Base-by-base conservation (phyloP, 805 yeast species). In the Monosporozyma solicola region DNA sequence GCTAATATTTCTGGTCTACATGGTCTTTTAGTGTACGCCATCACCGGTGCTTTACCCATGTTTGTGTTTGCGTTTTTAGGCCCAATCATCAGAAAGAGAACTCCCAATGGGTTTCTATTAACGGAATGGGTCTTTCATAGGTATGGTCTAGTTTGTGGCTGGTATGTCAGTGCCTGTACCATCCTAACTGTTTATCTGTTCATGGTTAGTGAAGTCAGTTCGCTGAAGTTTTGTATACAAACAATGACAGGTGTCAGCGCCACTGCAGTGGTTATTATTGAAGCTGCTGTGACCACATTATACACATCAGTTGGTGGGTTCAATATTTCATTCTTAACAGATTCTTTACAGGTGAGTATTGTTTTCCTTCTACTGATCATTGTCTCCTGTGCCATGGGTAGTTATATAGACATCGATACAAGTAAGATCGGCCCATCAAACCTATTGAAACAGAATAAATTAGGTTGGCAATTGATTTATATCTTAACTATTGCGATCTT, bases 111-210 rank as follows among this genome's bases (percentile, higher is more conserved):
- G 2, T 91, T 91, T 66, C 90, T 91, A 29, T 72, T 91, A 59
- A 89, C 96, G 4, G 96, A 91, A 66, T 91, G 97, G 97, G 92
- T 88, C n/a, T 79, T 87, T 63, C 80, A 80, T 48, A 74, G 97
- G 59, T 91, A 77, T 65, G 97, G 97, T 2, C 65, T 75, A 5
- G 69, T 84, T 15, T 76, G 95, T 3, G 85, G 88, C 0, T 71
- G 88, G 58, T 87, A 88, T 60, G 70, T 91, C 47, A 84, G 95
- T 13, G 82, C 81, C 47, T 87, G 90, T 68, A 88, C 97, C 1
- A 79, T 91, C 51, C 75, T 91, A 58, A 90, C 96, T 8, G 79
- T 91, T 78, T 88, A 83, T 64, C 74, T 91, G 59, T 90, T 84
- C 67, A 85, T 89, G 90, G 85, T 89, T 49, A 85, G 91, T 27